These are phyloP conservation scores for Clonostachys chloroleuca DNA, from an alignment of 2,329 filamentous ascomycete species.

Conservation along the genomic window DNA sequence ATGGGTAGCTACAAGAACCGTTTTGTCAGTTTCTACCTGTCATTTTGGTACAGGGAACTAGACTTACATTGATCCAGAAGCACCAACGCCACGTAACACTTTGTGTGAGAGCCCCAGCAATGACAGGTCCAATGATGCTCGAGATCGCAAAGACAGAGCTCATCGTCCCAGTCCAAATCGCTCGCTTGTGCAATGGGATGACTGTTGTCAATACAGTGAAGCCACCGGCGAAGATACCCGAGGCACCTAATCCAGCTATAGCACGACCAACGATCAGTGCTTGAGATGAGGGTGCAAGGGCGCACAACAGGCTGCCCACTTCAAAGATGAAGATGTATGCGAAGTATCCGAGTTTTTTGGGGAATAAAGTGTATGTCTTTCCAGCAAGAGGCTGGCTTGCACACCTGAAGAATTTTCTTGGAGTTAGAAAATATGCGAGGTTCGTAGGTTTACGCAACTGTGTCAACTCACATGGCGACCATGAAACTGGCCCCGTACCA, in stretches of 20 bases:
- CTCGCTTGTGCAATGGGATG: not conserved
- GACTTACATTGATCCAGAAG: conserved; percentile 11
- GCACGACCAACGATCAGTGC: conserved; percentile 6
- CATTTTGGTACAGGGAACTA: too few species aligned
- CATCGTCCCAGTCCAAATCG: conserved; percentile 8
- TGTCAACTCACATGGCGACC: not conserved
- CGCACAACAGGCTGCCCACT: conserved; percentile 4
- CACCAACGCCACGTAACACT: conserved; percentile 16
- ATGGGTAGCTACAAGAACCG: conserved; percentile 35
- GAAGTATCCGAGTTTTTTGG: conserved; percentile 29
- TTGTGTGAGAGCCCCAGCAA: conserved; percentile 15
- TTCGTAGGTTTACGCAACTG: too few species aligned
- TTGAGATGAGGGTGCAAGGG: conserved; percentile 2
- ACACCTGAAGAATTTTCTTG: conserved; percentile 7
- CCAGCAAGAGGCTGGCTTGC: conserved; percentile 47
- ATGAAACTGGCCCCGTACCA: conserved; percentile 59
- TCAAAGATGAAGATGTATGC: conserved; percentile 4
- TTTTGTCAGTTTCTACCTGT: too few species aligned
- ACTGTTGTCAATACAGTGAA: not conserved
- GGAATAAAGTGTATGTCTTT: conserved; percentile 44
- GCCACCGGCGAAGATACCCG: not conserved
- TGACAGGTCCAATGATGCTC: conserved; percentile 12
- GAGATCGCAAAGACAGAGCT: conserved; percentile 13
- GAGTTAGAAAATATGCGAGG: too few species aligned
- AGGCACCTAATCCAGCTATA: conserved; percentile 1